These are phyloP conservation scores for Talaromyces funiculosus DNA, from an alignment of 2,329 filamentous ascomycete genomes.

Conservation along the genomic window DNA sequence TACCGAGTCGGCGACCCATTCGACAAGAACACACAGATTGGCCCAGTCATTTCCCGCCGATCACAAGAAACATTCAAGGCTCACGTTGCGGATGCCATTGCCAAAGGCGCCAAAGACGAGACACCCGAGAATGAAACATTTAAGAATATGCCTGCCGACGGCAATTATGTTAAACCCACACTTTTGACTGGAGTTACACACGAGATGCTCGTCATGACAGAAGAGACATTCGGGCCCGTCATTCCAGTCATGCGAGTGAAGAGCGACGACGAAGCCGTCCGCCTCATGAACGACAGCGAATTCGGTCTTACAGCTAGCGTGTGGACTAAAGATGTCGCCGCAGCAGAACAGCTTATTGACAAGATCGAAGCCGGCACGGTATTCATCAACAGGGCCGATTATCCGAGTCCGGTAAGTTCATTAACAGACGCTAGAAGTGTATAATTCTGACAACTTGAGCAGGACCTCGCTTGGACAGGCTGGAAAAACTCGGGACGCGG, in stretches of 20 bases:
- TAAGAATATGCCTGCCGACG: conserved; percentile 62
- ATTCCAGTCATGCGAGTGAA: conserved; percentile 86
- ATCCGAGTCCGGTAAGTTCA: conserved; percentile 73
- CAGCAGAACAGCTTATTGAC: conserved; percentile 70
- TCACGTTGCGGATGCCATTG: conserved; percentile 76
- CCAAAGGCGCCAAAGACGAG: conserved; percentile 74
- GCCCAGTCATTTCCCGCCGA: conserved; percentile 78
- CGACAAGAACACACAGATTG: conserved; percentile 71
- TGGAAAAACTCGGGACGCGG: conserved; percentile 97
- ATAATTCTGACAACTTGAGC: conserved; percentile 16
- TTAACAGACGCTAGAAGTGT: background rate
- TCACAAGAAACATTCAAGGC: conserved; percentile 69
- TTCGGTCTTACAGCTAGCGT: conserved; percentile 95
- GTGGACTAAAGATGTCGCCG: conserved; percentile 82
- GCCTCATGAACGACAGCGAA: conserved; percentile 88
- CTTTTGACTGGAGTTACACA: conserved; percentile 75
- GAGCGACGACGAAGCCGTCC: conserved; percentile 72
- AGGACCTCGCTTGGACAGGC: conserved; percentile 94
- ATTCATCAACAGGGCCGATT: conserved; percentile 93
- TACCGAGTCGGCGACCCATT: conserved; percentile 88
- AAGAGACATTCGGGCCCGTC: conserved; percentile 92
- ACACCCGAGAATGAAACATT: conserved; percentile 81
- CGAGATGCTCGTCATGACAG: conserved; percentile 79
- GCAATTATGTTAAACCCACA: conserved; percentile 85
- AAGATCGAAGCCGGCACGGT: conserved; percentile 88